Evolutionary conservation across 2,329 filamentous ascomycete genomes (phyloP), one percentile per base, ranked within the genome.

Genomic region (Microdochium trichocladiopsis): DNA sequence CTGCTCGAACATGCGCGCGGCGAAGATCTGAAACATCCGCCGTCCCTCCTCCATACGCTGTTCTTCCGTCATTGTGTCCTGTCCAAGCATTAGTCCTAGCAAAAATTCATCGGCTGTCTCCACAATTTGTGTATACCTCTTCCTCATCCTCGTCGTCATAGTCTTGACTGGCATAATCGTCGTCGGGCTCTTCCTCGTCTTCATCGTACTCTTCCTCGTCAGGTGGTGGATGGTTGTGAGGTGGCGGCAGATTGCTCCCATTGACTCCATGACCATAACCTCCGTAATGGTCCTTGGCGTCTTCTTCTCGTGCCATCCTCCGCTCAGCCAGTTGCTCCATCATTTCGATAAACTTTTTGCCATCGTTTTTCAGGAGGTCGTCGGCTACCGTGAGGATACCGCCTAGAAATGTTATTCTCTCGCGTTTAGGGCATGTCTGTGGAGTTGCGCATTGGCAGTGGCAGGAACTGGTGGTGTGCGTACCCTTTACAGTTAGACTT

Each of bases 341-440:
- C 94, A 99, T 99, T 69, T 99, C 94, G 71, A 99, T 99, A 74
- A 99, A 99, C 66, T 96, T 95, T 72, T 95, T 96, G 64, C 94
- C 94, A 71, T 99, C 94, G 72, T 99, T 99, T 72, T 97, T 97
- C 57, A 99, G 82, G 59, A 99, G 79, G 73, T 99, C 94, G 76
- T 99, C 94, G 69, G 94, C 94, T 66, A 99, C 94, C 60, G 94
- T 99, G 68, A 99, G 84, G 71, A 99, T 96, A 67, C 94, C 95
- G 77, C 94, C 92, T 90, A 80, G 70, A 70, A 67, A 70, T 63
- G 66, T 68, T 64, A 67, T 60, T 59, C 52, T 59, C 58, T 59
- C 51, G 57, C 53, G 57, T 56, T 57, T 52, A 54, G 43, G 37
- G 53, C 49, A 59, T 52, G 55, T 52, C 55, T 56, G 55, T 56